Conservation (phyloP, 2,329 filamentous ascomycete species). For the Monascus ruber region DNA sequence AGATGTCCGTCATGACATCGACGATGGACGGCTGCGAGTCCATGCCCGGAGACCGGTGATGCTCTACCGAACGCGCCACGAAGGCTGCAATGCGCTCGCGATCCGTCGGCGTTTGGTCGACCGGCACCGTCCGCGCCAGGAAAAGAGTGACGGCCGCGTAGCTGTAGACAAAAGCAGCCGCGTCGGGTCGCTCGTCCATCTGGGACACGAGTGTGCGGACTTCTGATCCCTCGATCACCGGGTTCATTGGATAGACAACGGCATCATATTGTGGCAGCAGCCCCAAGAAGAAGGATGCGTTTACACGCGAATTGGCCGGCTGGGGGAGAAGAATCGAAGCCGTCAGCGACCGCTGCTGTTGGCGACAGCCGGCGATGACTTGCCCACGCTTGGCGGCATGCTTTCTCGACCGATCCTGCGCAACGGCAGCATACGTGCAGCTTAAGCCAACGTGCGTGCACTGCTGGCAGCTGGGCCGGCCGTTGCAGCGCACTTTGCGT, state of each 20-base stretch:
- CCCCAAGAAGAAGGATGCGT: slow-evolving; percentile 1
- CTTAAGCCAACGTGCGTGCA: slow-evolving; percentile 34
- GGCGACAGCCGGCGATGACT: slow-evolving; percentile 22
- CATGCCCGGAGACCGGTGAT: slow-evolving; percentile 25
- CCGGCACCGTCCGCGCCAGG: slow-evolving; percentile 19
- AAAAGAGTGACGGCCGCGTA: slow-evolving; percentile 38
- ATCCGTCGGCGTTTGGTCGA: slow-evolving; percentile 12
- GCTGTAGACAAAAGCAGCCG: slow-evolving; percentile 33
- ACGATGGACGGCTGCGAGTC: slow-evolving; percentile 34
- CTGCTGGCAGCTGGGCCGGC: slow-evolving; percentile 33
- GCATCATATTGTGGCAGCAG: slow-evolving; percentile 35
- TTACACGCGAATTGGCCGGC: slow-evolving; percentile 1
- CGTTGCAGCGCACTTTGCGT: slow-evolving; percentile 39
- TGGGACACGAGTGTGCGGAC: slow-evolving; percentile 19
- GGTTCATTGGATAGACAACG: slow-evolving; percentile 38
- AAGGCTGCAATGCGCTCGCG: slow-evolving; percentile 16
- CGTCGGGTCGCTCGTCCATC: slow-evolving; percentile 29
- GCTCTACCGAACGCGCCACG: slow-evolving; percentile 22
- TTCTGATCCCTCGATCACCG: slow-evolving; percentile 34
- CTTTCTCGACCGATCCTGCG: slow-evolving; percentile 22
- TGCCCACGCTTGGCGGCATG: slow-evolving; percentile 27
- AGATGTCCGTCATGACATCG: slow-evolving; percentile 41
- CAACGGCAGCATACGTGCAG: slow-evolving; percentile 32
- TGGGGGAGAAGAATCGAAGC: slow-evolving; percentile 1
- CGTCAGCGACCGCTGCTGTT: slow-evolving; percentile 19